phyloP scores from a whole-genome alignment of 78 protist genomes.

The Chrysochromulina parva region DNA sequence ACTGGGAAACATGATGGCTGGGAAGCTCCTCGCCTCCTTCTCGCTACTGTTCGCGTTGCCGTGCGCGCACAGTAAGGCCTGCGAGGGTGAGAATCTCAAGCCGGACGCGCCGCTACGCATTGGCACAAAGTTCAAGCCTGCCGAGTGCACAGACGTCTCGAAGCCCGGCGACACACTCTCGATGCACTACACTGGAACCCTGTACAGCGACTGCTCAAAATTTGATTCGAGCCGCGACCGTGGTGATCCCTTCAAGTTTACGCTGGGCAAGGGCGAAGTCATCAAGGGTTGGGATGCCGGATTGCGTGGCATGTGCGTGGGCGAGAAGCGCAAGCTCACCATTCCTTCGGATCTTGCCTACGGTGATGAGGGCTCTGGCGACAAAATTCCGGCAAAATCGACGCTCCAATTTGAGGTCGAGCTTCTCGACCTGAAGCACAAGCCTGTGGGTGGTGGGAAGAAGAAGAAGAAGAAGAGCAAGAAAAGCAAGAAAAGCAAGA shows the following conservation, averaged over 20 bases:
- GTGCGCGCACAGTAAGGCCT: too few species aligned
- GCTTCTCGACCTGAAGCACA: neutral
- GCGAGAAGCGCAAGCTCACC: constrained; percentile 46
- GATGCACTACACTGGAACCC: constrained; percentile 51
- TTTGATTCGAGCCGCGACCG: neutral
- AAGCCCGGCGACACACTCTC: neutral
- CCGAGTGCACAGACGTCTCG: neutral
- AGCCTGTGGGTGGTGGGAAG: neutral
- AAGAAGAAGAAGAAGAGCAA: neutral
- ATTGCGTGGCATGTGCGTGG: constrained; percentile 47
- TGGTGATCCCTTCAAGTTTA: neutral
- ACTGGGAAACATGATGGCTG: too few species aligned
- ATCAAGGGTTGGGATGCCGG: constrained; percentile 58
- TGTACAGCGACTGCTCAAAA: too few species aligned
- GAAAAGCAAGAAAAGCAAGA: neutral
- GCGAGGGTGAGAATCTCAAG: too few species aligned
- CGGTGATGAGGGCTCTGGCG: neutral
- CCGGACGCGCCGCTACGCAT: neutral
- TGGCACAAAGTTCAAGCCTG: neutral
- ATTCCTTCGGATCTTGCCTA: constrained; percentile 18
- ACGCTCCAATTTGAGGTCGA: neutral
- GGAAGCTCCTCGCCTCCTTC: too few species aligned
- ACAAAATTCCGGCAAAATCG: neutral
- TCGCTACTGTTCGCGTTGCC: too few species aligned
- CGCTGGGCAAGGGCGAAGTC: constrained; percentile 46